These are phyloP conservation scores for Phialophora macrospora DNA, from an alignment of 2,329 filamentous ascomycete genomes.

Conservation along the genomic window DNA sequence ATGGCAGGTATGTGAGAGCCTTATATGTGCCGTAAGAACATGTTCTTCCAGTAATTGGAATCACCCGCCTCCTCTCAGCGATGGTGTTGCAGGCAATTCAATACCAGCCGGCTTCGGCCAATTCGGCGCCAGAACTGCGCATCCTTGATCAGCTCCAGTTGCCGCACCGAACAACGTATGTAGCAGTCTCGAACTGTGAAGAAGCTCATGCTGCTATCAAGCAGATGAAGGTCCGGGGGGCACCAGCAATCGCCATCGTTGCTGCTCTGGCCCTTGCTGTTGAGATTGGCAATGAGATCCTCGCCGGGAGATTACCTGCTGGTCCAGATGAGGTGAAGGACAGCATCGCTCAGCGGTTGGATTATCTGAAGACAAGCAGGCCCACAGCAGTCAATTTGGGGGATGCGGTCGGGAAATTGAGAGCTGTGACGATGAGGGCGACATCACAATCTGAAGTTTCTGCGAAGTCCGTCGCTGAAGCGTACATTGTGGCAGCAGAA, in stretches of 20 bases:
- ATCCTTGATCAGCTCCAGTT: slow-evolving; percentile 69
- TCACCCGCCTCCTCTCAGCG: neutral
- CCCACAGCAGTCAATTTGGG: slow-evolving; percentile 94
- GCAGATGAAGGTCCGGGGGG: slow-evolving; percentile 70
- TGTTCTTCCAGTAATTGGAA: neutral
- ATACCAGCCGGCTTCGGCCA: slow-evolving; percentile 56
- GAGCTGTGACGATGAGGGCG: slow-evolving; percentile 61
- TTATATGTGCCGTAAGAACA: neutral
- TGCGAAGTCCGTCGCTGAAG: slow-evolving; percentile 61
- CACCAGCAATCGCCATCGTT: slow-evolving; percentile 97
- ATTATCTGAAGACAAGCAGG: slow-evolving; percentile 85
- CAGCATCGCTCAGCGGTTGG: slow-evolving; percentile 76
- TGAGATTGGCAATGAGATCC: slow-evolving; percentile 65
- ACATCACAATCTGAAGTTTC: slow-evolving; percentile 44
- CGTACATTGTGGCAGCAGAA: slow-evolving; percentile 81
- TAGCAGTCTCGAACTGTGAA: slow-evolving; percentile 58
- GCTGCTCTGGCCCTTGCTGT: slow-evolving; percentile 86
- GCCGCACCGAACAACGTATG: slow-evolving; percentile 64
- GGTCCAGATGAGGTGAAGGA: slow-evolving; percentile 61
- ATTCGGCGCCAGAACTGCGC: slow-evolving; percentile 47
- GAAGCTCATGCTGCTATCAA: slow-evolving; percentile 71
- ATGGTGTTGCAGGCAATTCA: slow-evolving; percentile 66
- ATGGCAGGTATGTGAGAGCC: neutral
- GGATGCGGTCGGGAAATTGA: slow-evolving; percentile 84
- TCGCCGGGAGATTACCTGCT: slow-evolving; percentile 50